Percentiles rank a stretch among this genome's conserved stretches.
phyloP scores from a whole-genome alignment of 257 asterid species.

The Ocimum tenuiflorum region DNA sequence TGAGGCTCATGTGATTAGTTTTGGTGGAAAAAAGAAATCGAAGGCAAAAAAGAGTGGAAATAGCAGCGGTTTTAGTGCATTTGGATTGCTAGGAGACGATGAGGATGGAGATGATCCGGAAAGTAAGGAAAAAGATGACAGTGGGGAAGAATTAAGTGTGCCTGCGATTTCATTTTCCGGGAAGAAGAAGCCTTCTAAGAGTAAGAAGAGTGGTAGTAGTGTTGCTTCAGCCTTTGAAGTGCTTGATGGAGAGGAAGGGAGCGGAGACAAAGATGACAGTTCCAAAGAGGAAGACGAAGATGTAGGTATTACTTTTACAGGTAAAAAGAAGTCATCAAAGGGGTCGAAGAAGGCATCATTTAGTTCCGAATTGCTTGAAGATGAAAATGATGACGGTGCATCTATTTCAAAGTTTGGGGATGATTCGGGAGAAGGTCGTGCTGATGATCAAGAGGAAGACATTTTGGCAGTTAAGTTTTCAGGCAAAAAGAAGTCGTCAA shows the following conservation, averaged over 20 bases:
- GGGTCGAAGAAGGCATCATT: slow-evolving; percentile 42
- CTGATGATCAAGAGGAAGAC: slow-evolving; percentile 47
- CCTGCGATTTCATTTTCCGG: slow-evolving; percentile 48
- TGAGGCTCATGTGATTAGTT: slow-evolving; percentile 28
- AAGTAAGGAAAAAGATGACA: slow-evolving; percentile 33
- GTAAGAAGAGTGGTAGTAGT: slow-evolving; percentile 40
- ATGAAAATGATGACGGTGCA: slow-evolving; percentile 36
- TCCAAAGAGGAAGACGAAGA: slow-evolving; percentile 54
- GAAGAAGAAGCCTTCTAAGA: slow-evolving; percentile 64
- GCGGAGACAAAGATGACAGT: slow-evolving; percentile 30
- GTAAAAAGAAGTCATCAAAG: slow-evolving; percentile 63
- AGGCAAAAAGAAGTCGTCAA: slow-evolving; percentile 81
- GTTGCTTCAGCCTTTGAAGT: slow-evolving; percentile 37
- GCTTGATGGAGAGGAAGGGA: slow-evolving; percentile 43
- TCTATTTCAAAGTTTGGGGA: slow-evolving; percentile 29
- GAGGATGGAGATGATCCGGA: slow-evolving; percentile 41
- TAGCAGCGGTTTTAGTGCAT: slow-evolving; percentile 31
- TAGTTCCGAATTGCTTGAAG: slow-evolving; percentile 38
- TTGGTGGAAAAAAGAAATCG: slow-evolving; percentile 56
- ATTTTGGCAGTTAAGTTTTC: slow-evolving; percentile 38
- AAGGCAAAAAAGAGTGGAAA: slow-evolving; percentile 54
- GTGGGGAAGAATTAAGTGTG: slow-evolving; percentile 38
- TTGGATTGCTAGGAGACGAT: slow-evolving; percentile 54
- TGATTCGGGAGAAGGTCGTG: slow-evolving; percentile 20
- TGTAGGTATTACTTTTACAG: slow-evolving; percentile 41